Conservation (phyloP, 441 rosid genomes). For the Adansonia madagascariensis region DNA sequence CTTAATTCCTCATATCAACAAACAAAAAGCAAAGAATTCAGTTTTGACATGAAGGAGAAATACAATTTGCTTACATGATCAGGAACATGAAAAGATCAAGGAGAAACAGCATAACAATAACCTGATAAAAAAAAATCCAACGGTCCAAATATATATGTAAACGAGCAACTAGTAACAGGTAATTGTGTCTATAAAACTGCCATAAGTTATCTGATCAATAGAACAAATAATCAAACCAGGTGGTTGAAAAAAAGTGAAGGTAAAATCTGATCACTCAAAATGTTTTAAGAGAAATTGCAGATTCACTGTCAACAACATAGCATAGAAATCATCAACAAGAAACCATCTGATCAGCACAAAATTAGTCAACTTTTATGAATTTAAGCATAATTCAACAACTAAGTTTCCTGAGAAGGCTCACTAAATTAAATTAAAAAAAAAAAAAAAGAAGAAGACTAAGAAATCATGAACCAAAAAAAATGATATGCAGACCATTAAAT, state of each 20-base stretch:
- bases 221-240: background rate
- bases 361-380: background rate
- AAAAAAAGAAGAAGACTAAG: background rate
- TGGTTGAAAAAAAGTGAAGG: background rate
- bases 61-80: constrained; percentile 26
- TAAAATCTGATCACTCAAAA: constrained; percentile 16
- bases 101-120: constrained; percentile 21
- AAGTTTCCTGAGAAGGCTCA: background rate
- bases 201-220: constrained; percentile 30
- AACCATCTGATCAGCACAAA: background rate
- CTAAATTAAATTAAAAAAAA: background rate
- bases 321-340: background rate
- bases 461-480: background rate
- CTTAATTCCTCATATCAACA: constrained; percentile 27
- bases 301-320: background rate
- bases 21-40: constrained; percentile 25
- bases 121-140: constrained; percentile 31
- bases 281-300: constrained; percentile 7
- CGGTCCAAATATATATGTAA: constrained; percentile 16
- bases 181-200: constrained; percentile 24
- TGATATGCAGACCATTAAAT: background rate
- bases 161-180: background rate
- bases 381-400: background rate
- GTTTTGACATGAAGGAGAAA: constrained; percentile 19
- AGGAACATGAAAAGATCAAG: constrained; percentile 9